Base-by-base conservation (phyloP, 2,329 filamentous ascomycete species). In the Pleomassaria siparia region DNA sequence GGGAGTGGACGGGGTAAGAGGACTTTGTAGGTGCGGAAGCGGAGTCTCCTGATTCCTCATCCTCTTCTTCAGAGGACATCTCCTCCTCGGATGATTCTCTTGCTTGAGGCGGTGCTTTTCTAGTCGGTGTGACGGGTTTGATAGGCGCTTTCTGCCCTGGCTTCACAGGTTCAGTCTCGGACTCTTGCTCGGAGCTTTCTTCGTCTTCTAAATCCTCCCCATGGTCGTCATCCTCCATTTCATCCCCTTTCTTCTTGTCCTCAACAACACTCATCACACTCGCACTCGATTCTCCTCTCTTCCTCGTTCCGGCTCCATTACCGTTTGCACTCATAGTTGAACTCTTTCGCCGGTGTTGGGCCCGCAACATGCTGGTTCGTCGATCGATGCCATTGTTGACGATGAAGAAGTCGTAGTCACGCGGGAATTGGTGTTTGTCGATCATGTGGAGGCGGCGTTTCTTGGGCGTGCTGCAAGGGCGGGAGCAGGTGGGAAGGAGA, bases 371-470 rank as follows among this genome's bases (percentile, higher is more conserved):
- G 15, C 90, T 95, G 35, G 79, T 84, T 43, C 89, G 83, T 40
- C 86, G 86, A 63, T 96, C 92, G 51, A 96, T 88, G n/a, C 94
- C 94, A 52, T 89, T 84, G 56, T 91, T 89, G 2, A 95, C 87
- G 43, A 97, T 82, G 41, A 84, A 64, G 50, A 72, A 71, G 48
- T 70, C 65, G 50, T 70, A 72, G 40, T 65, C 60, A 21, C 83
- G 84, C 10, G 91, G 92, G 65, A 94, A 99, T 73, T 86, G 81
- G 71, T 99, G 94, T 74, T 96, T 96, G 76, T 96, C 91, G 57
- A 96, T 89, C 56, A 96, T 78, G 75, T 99, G 92, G 67, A 89
- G 83, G 26, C 89, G 81, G 36, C 94, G 83, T 72, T 96, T 97
- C 62, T 89, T 85, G 24, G 87, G 85, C 3, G 88, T 91, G 46